These are phyloP conservation scores for Hyaloscypha finlandica DNA, from an alignment of 495 filamentous ascomycete species.

Conservation along the genomic window DNA sequence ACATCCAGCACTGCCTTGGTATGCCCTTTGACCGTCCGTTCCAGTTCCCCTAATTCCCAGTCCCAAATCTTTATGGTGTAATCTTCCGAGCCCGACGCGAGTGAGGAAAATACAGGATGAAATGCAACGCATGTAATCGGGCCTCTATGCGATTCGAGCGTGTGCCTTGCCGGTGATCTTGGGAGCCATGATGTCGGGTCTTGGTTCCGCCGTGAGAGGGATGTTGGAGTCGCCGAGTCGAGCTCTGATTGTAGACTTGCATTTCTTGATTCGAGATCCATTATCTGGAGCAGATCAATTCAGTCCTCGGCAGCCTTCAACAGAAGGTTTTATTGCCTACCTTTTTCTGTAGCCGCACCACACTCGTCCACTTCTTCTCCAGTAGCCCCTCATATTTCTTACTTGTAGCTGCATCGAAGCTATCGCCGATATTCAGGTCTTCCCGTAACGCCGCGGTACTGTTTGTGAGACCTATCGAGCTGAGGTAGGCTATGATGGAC, in stretches of 20 bases:
- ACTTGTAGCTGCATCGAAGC: slow-evolving; percentile 71
- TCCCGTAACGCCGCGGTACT: slow-evolving; percentile 67
- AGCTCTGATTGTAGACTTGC: slow-evolving; percentile 75
- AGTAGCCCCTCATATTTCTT: slow-evolving; percentile 90
- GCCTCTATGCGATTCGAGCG: slow-evolving; percentile 79
- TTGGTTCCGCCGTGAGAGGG: slow-evolving; percentile 74
- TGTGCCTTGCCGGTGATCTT: slow-evolving; percentile 74
- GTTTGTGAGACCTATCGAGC: slow-evolving; percentile 66
- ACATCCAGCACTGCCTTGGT: slow-evolving; percentile 87
- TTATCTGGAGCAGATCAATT: slow-evolving; percentile 63
- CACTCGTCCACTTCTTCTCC: slow-evolving; percentile 96
- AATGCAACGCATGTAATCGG: slow-evolving; percentile 90
- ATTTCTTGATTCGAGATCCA: slow-evolving; percentile 84
- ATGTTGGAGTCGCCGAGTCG: slow-evolving; percentile 82
- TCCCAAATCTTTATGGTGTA: slow-evolving; percentile 95
- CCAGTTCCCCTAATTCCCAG: slow-evolving; percentile 93
- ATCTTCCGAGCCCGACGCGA: slow-evolving; percentile 91
- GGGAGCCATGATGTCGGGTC: slow-evolving; percentile 90
- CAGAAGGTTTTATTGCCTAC: slow-evolving; percentile 41
- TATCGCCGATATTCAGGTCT: slow-evolving; percentile 65
- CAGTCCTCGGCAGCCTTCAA: slow-evolving; percentile 17
- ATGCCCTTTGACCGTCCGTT: slow-evolving; percentile 90
- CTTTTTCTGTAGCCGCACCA: slow-evolving; percentile 90
- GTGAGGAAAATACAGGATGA: slow-evolving; percentile 87
- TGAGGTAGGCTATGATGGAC: slow-evolving; percentile 85